Percentiles rank a stretch among this genome's conserved stretches.
Evolutionary conservation across 768 basidiomycete genomes (phyloP).

Genomic region (Collybiopsis confluens): DNA sequence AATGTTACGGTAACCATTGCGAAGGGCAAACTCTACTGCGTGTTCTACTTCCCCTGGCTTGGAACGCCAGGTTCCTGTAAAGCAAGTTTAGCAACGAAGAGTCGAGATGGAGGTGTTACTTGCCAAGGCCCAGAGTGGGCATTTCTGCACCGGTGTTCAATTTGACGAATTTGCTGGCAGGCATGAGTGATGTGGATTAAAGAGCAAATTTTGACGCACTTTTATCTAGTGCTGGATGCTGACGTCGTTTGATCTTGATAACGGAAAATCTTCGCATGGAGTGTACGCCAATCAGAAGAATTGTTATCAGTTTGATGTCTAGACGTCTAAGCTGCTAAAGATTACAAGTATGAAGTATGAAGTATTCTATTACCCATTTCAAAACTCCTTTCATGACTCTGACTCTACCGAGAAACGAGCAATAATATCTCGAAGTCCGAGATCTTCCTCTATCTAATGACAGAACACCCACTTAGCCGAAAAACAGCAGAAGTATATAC

Average conservation of each 20-base stretch:
- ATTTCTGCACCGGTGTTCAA: conserved; percentile 78
- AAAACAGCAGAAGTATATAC: no score
- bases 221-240: background rate
- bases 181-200: conserved; percentile 30
- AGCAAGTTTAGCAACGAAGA: background rate
- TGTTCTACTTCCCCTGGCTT: conserved; percentile 63
- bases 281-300: no score
- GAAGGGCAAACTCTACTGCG: conserved; percentile 73
- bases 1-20: conserved; percentile 68
- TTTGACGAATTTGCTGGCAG: conserved; percentile 43
- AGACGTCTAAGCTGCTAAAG: no score
- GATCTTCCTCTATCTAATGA: background rate
- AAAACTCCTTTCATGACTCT: no score
- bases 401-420: background rate
- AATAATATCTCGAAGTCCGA: background rate
- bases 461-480: no score
- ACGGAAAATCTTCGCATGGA: no score
- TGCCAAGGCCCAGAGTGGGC: conserved; percentile 69
- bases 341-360: no score
- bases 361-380: no score
- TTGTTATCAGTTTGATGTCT: no score
- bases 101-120: conserved; percentile 9
- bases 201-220: background rate
- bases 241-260: no score
- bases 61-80: conserved; percentile 77